These are phyloP conservation scores for Comarum palustre DNA, from an alignment of 306 rosid species.

Conservation along the genomic window DNA sequence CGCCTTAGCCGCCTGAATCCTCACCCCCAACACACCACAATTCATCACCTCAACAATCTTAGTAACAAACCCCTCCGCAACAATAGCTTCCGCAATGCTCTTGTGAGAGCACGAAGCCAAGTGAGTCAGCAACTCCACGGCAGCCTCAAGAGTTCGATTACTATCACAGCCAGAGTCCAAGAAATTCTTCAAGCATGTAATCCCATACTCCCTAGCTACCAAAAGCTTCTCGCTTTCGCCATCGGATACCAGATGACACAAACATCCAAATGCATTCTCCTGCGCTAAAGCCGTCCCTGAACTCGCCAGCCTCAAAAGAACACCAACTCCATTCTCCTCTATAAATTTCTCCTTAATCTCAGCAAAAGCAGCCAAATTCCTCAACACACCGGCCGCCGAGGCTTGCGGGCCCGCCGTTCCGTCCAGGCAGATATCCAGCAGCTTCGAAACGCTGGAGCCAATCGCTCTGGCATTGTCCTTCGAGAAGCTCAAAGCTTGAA, in stretches of 20 bases:
- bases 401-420: conserved; percentile 92
- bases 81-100: conserved; percentile 51
- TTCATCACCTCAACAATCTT: conserved; percentile 52
- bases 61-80: conserved; percentile 52
- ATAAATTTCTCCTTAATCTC: conserved; percentile 64
- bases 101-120: conserved; percentile 43
- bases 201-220: conserved; percentile 65
- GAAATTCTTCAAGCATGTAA: conserved; percentile 65
- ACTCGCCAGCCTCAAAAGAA: conserved; percentile 55
- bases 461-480: conserved; percentile 80
- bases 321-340: conserved; percentile 66
- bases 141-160: conserved; percentile 57
- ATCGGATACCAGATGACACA: conserved; percentile 59
- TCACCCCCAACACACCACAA: conserved; percentile 67
- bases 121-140: conserved; percentile 58
- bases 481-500: conserved; percentile 55
- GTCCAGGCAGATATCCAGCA: conserved; percentile 75
- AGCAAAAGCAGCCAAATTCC: conserved; percentile 55
- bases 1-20: conserved; percentile 64
- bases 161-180: conserved; percentile 61
- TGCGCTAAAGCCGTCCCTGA: conserved; percentile 72
- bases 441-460: conserved; percentile 87
- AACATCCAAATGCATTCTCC: conserved; percentile 74
- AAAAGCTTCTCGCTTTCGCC: conserved; percentile 51
- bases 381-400: conserved; percentile 68